These are phyloP conservation scores for Nicotiana benthamiana DNA, from an alignment of 257 asterid genomes.

Conservation along the genomic window DNA sequence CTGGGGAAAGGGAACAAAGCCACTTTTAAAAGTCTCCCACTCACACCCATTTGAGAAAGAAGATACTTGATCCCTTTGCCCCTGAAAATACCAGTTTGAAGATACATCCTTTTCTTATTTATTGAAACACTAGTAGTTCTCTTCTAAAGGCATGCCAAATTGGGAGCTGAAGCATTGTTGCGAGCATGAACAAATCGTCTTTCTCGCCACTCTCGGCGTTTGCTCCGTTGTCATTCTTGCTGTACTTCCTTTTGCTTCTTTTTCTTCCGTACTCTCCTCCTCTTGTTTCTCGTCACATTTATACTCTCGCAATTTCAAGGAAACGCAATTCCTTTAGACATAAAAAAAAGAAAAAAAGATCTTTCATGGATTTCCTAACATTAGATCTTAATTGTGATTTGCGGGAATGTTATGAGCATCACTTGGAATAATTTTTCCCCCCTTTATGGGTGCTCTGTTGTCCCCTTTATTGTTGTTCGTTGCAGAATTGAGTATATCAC, in stretches of 20 bases:
- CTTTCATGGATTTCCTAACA: not conserved
- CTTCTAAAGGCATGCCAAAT: slow-evolving; percentile 23
- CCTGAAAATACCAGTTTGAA: not conserved
- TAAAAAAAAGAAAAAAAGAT: not conserved
- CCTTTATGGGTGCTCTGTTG: not conserved
- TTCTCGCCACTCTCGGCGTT: slow-evolving; percentile 34
- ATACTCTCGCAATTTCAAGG: not conserved
- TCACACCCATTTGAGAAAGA: not conserved
- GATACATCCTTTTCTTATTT: not conserved
- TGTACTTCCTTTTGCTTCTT: slow-evolving; percentile 7
- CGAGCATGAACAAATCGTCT: slow-evolving; percentile 39
- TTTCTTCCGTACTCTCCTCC: no score
- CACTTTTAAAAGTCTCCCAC: not conserved
- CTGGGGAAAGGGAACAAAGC: not conserved
- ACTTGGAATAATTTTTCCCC: not conserved
- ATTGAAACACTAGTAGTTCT: not conserved
- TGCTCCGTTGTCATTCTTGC: slow-evolving; percentile 42
- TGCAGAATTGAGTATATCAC: no score
- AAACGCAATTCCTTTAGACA: not conserved
- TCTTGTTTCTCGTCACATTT: not conserved
- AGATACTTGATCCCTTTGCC: not conserved
- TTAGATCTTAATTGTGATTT: not conserved
- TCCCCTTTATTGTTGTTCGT: not conserved
- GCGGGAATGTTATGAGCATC: not conserved
- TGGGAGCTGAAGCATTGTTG: slow-evolving; percentile 46